These are phyloP conservation scores for Fusarium caatingaense DNA, from an alignment of 2,329 filamentous ascomycete genomes.

Conservation along the genomic window DNA sequence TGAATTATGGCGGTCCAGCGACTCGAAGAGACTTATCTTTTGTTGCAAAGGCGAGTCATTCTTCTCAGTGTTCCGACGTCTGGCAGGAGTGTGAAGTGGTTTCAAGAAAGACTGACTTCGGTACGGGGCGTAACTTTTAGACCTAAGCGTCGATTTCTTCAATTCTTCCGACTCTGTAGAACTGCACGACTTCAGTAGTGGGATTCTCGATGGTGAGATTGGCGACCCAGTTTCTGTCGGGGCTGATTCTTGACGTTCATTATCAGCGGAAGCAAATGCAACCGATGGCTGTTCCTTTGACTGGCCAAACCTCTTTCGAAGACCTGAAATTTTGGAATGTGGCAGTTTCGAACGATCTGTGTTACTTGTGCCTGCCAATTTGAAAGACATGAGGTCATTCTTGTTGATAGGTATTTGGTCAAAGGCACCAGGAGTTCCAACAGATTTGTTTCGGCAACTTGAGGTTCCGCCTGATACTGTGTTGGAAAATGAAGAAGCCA, in stretches of 20 bases:
- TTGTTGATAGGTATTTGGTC: not conserved
- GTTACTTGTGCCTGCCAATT: not conserved
- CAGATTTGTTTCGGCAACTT: not conserved
- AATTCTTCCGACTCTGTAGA: conserved; percentile 4
- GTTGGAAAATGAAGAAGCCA: conserved; percentile 40
- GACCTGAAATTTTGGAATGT: conserved; percentile 39
- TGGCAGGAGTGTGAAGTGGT: conserved; percentile 1
- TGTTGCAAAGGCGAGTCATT: conserved; percentile 42
- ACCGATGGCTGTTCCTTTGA: conserved; percentile 13
- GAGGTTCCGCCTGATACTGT: conserved; percentile 16
- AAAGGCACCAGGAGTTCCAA: not conserved
- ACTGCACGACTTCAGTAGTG: conserved; percentile 17
- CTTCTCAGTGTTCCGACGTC: conserved; percentile 14
- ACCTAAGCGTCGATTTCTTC: not conserved
- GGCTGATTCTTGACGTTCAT: conserved; percentile 16
- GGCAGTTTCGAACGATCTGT: conserved; percentile 19
- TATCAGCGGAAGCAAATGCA: conserved; percentile 22
- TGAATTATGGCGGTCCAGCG: conserved; percentile 30
- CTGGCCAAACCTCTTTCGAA: conserved; percentile 40
- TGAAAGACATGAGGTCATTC: conserved; percentile 14
- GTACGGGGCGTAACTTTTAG: conserved; percentile 11
- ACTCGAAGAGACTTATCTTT: conserved; percentile 49
- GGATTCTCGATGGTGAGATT: conserved; percentile 3
- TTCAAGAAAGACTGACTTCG: not conserved
- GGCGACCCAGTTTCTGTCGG: not conserved